phyloP scores from a whole-genome alignment of 2,329 filamentous ascomycete genomes.

The Harringtonia aguacate region DNA sequence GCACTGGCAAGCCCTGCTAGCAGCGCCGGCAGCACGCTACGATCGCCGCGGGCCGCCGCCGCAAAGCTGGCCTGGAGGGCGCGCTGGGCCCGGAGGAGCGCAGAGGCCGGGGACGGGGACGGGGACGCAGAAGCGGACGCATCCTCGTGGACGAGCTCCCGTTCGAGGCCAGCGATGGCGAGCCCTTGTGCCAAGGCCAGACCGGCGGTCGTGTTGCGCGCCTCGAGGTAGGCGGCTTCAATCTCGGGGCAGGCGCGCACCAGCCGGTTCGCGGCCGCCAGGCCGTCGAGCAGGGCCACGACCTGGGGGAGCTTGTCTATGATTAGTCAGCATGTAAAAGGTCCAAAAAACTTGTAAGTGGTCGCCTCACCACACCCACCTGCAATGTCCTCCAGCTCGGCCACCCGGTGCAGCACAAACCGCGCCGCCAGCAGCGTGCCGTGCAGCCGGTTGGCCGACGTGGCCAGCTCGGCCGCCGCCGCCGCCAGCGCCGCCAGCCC shows the following conservation, averaged over 20 bases:
- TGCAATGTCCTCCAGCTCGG: too few species aligned
- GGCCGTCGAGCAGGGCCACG: conserved; percentile 1
- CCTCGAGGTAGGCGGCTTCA: conserved; percentile 33
- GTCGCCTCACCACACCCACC: too few species aligned
- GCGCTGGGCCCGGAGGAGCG: conserved; percentile 28
- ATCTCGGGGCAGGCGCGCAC: conserved; percentile 25
- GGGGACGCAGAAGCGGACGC: not conserved
- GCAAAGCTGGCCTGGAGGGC: conserved; percentile 26
- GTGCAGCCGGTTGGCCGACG: conserved; percentile 42
- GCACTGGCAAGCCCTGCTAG: conserved; percentile 25
- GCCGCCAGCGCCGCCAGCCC: conserved; percentile 26
- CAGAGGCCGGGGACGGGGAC: conserved; percentile 10
- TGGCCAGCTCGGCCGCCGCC: conserved; percentile 14
- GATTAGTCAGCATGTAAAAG: not conserved
- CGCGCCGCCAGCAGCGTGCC: conserved; percentile 46
- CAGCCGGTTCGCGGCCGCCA: conserved; percentile 6
- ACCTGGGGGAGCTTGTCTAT: conserved; percentile 5
- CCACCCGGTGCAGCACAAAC: conserved; percentile 38
- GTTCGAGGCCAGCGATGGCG: not conserved
- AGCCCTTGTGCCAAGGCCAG: conserved; percentile 1
- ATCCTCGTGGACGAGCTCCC: not conserved
- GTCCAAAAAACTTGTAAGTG: too few species aligned
- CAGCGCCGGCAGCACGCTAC: conserved; percentile 14
- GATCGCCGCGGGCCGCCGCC: conserved; percentile 12
- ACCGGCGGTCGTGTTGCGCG: conserved; percentile 28